Evolutionary conservation across 495 filamentous ascomycete genomes (phyloP).

Genomic region (Xylaria nigripes): DNA sequence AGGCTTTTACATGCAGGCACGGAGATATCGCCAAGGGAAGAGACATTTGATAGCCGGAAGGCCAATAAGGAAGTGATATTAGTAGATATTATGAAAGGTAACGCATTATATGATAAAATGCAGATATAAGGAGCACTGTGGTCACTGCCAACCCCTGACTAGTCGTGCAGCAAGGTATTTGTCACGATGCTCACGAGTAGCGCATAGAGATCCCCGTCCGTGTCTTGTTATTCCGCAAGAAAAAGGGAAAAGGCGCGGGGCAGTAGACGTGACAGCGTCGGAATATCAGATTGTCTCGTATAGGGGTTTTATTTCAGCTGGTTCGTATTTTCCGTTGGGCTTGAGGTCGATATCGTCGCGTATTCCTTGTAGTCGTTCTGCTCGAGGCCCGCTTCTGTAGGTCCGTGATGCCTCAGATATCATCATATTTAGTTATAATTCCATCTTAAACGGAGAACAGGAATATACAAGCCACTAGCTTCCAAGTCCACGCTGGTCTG

Average conservation of each 20-base stretch:
- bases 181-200: slow-evolving; percentile 2
- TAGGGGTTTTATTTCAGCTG: background rate
- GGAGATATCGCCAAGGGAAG: background rate
- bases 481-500: too few relatives aligned
- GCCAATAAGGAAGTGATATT: background rate
- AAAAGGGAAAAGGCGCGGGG: background rate
- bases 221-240: background rate
- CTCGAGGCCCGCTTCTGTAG: background rate
- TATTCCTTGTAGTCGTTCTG: background rate
- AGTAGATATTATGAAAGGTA: background rate
- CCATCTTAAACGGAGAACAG: too few relatives aligned
- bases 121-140: background rate
- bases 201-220: background rate
- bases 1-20: too few relatives aligned
- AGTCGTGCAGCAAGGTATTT: background rate
- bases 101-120: background rate
- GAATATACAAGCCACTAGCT: too few relatives aligned
- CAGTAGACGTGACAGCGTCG: background rate
- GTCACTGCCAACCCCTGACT: background rate
- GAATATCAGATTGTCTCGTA: background rate
- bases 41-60: background rate
- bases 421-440: too few relatives aligned
- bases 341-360: background rate
- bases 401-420: slow-evolving; percentile 1
- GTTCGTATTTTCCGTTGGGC: background rate